phyloP scores from a whole-genome alignment of 768 basidiomycete genomes.

The Dioszegia aurantiaca region DNA sequence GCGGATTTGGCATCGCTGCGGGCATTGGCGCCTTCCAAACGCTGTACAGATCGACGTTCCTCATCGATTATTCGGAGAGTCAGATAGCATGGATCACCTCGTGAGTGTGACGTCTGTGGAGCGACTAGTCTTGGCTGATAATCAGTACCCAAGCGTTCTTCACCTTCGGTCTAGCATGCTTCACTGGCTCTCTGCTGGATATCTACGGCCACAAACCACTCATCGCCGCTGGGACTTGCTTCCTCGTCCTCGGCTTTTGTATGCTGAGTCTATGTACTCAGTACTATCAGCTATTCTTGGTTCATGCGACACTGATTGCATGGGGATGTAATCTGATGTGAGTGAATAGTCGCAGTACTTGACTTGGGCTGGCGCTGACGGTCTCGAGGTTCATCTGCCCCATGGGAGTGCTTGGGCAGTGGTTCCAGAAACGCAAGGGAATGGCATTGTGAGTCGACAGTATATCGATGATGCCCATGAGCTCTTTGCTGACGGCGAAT shows the following conservation, averaged over 20 bases:
- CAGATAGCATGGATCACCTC: constrained; percentile 25
- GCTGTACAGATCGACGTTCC: constrained; percentile 11
- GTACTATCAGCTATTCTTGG: constrained; percentile 31
- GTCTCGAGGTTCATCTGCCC: constrained; percentile 22
- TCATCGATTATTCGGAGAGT: constrained; percentile 14
- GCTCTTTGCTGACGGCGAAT: no score
- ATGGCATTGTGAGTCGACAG: constrained; percentile 24
- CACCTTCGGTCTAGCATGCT: constrained; percentile 14
- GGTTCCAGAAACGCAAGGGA: constrained; percentile 20
- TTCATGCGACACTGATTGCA: constrained; percentile 23
- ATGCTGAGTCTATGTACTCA: constrained; percentile 20
- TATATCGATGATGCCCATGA: neutral
- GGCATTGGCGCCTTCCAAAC: constrained; percentile 25
- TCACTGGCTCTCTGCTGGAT: constrained; percentile 27
- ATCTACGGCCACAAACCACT: constrained; percentile 22
- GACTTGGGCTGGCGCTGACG: neutral
- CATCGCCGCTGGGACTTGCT: constrained; percentile 13
- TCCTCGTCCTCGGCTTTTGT: constrained; percentile 22
- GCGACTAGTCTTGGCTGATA: neutral
- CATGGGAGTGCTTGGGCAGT: constrained; percentile 23
- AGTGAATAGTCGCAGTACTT: constrained; percentile 7
- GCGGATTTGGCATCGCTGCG: constrained; percentile 17
- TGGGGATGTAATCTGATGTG: constrained; percentile 26
- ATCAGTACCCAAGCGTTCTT: constrained; percentile 22
- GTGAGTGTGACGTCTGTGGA: constrained; percentile 7